Evolutionary conservation across 2,329 filamentous ascomycete genomes (phyloP), one percentile per base, ranked within the genome.

Genomic region (Zymoseptoria ardabiliae): DNA sequence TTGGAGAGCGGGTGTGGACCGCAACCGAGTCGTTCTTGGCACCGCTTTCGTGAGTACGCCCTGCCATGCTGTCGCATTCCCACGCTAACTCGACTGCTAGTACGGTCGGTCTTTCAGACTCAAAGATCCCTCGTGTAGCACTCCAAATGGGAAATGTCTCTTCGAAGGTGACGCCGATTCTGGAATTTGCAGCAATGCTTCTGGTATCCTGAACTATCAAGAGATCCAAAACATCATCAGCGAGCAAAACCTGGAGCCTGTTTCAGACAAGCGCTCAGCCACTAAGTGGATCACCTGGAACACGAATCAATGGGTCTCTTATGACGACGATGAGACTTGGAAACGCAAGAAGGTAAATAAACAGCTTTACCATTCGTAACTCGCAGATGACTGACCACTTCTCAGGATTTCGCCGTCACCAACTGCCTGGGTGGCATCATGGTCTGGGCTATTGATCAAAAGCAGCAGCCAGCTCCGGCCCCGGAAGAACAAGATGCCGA

Each of bases 11-110:
- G 65, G 74, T 19, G 66, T 83, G 1, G 63, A 68, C 0, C 69
- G 79, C 0, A 54, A 61, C 0, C 77, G 79, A 57, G 62, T 83
- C 3, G 70, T 66, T 3, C 58, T 83, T 6, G 80, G 80, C 0
- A 28, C 78, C 3, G 77, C 71, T 2, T 81, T 77, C 58, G 49
- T 51, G 19, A 51, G 49, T n/a, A 20, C n/a, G n/a, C n/a, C n/a
- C n/a, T n/a, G n/a, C n/a, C n/a, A n/a, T n/a, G n/a, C n/a, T n/a
- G n/a, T n/a, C n/a, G n/a, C n/a, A n/a, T n/a, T n/a, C n/a, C n/a
- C n/a, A n/a, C n/a, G n/a, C n/a, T n/a, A n/a, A n/a, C n/a, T n/a
- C n/a, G n/a, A n/a, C n/a, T 51, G 5, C 5, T 23, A 20, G 49
- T 82, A 82, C 62, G 77, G 78, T 3, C 69, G 72, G 3, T 64